These are phyloP conservation scores for Gardenia jasminoides DNA, from an alignment of 257 asterid genomes.

Conservation along the genomic window DNA sequence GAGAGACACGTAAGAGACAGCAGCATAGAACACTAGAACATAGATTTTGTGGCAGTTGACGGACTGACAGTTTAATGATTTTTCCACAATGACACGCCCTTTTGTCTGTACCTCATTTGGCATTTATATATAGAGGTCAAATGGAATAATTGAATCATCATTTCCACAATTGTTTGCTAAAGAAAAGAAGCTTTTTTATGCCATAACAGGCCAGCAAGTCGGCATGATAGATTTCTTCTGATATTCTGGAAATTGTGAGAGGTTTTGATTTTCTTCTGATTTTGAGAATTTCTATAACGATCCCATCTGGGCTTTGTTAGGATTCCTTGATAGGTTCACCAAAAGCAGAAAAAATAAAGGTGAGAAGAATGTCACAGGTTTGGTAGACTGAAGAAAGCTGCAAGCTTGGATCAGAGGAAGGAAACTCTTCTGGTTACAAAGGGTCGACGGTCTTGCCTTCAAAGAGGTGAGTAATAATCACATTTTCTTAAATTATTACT, in stretches of 20 bases:
- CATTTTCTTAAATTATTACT: neutral
- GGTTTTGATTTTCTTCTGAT: neutral
- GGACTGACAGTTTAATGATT: neutral
- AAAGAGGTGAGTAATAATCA: slow-evolving; percentile 8
- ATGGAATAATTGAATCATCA: neutral
- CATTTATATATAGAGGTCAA: neutral
- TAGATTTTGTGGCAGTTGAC: too few species aligned
- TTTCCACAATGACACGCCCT: neutral
- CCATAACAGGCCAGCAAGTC: neutral
- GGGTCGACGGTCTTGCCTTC: neutral
- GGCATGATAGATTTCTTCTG: neutral
- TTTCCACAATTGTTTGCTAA: too few species aligned
- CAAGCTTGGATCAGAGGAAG: slow-evolving; percentile 10
- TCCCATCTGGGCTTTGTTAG: neutral
- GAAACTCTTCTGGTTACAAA: neutral
- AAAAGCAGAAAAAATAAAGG: too few species aligned
- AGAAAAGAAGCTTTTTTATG: neutral
- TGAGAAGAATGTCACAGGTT: slow-evolving; percentile 1
- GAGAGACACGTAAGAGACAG: too few species aligned
- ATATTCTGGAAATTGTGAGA: neutral
- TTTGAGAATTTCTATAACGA: neutral
- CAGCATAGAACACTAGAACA: too few species aligned
- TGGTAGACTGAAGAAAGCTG: neutral
- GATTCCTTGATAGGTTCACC: neutral
- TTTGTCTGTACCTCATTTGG: neutral